A percentile compares a stretch with the other conserved stretches of the same genome.
Conservation (phyloP, 306 rosid genomes). For the Vicia faba region DNA sequence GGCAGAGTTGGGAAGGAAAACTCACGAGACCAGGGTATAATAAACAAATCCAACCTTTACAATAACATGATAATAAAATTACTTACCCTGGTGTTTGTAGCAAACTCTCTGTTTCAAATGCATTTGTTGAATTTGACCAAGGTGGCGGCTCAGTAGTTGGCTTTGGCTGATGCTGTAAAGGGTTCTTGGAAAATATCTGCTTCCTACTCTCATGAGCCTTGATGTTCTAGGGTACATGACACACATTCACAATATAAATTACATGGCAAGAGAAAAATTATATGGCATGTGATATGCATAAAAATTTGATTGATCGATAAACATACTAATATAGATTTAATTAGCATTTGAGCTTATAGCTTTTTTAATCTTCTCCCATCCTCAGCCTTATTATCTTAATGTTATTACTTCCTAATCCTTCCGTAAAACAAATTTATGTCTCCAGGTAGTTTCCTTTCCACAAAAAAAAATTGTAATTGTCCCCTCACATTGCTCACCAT, state of each 20-base stretch:
- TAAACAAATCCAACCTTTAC: constrained; percentile 26
- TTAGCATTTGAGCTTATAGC: too few relatives aligned
- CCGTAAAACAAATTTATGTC: too few relatives aligned
- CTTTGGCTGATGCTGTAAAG: constrained; percentile 68
- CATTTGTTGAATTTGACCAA: constrained; percentile 68
- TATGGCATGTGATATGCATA: not conserved
- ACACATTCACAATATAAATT: constrained; percentile 11
- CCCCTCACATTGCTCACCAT: too few relatives aligned
- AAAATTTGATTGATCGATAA: not conserved
- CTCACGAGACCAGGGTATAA: not conserved
- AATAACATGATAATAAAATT: constrained; percentile 2
- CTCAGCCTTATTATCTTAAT: too few relatives aligned
- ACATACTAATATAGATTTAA: not conserved
- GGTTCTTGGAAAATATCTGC: constrained; percentile 79
- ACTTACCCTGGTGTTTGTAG: constrained; percentile 65
- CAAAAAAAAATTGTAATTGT: too few relatives aligned
- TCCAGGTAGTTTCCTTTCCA: too few relatives aligned
- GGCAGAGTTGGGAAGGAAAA: constrained; percentile 6
- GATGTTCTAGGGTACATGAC: constrained; percentile 57
- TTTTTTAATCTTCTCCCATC: too few relatives aligned
- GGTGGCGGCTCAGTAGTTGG: constrained; percentile 76
- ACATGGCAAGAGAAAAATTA: not conserved
- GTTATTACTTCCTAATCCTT: too few relatives aligned
- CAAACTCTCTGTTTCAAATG: constrained; percentile 48
- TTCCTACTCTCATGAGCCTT: constrained; percentile 93